Evolutionary conservation across 2,329 filamentous ascomycete species (phyloP), one percentile per base, ranked within the genome.

Genomic region (Trichoderma gracile): DNA sequence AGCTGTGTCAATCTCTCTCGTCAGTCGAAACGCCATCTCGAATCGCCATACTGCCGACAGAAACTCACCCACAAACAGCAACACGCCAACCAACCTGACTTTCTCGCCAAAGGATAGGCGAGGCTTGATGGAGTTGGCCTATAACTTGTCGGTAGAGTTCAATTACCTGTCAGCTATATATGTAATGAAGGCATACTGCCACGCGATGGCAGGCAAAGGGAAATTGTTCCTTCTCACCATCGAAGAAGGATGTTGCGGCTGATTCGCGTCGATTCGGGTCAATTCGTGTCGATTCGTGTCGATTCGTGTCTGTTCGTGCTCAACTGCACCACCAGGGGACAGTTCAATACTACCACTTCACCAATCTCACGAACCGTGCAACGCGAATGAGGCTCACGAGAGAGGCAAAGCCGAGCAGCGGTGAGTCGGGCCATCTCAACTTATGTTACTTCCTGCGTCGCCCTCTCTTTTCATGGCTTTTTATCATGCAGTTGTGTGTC

Each of bases 101-200:
- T 61, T 68, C 59, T 72, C 70, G 14, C 64, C 40, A 27, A 67
- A 43, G 15, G 68, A 71, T 25, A 72, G 65, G 23, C 63, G 60
- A n/a, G 69, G 70, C 45, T 69, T 71, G 55, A 63, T 52, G 23
- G 63, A 21, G 45, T 43, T 14, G 14, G 25, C 47, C 58, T 65
- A 12, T 19, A n/a, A 10, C 25, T 30, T 15, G 19, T 45, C n/a
- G 9, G 12, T 3, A 38, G 33, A 14, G 14, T 14, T 2, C 45
- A 9, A 49, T 10, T 38, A 5, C 9, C 14, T 49, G 21, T 60
- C 46, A 52, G 38, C 25, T 14, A 60, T 9, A n/a, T 14, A 60
- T 15, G 23, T 21, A 21, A 17, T 17, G 17, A 15, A 19, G 2
- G 1, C 5, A 50, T 50, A 4, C 25, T 19, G 2, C 9, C 14